phyloP scores from a whole-genome alignment of 2,329 filamentous ascomycete genomes.

The Diaporthe ampelina region DNA sequence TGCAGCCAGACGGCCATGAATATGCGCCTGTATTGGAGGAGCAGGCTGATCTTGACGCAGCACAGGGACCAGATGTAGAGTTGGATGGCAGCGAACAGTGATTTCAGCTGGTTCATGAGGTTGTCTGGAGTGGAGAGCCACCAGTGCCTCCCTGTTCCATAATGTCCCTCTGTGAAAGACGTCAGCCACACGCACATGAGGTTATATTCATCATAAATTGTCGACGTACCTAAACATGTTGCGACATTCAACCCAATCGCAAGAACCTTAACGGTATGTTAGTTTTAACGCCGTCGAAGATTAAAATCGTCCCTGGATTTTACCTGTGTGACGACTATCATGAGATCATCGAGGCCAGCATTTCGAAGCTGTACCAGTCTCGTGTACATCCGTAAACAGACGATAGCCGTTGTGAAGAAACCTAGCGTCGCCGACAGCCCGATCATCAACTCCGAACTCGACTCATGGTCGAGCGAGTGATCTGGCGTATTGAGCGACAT shows the following conservation, averaged over 20 bases:
- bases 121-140: constrained; percentile 34
- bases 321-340: constrained; percentile 38
- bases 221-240: constrained; percentile 32
- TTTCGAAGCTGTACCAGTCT: constrained; percentile 32
- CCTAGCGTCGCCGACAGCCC: constrained; percentile 24
- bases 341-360: constrained; percentile 32
- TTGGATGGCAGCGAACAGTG: constrained; percentile 36
- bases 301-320: too few relatives aligned
- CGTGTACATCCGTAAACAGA: constrained; percentile 36
- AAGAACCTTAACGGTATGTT: constrained; percentile 12
- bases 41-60: constrained; percentile 51
- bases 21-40: constrained; percentile 52
- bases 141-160: constrained; percentile 28
- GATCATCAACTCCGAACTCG: constrained; percentile 32
- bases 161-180: constrained; percentile 22
- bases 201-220: too few relatives aligned
- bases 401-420: constrained; percentile 7
- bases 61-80: constrained; percentile 51
- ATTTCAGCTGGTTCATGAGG: constrained; percentile 9
- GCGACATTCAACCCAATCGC: constrained; percentile 30
- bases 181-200: background rate
- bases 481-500: constrained; percentile 31
- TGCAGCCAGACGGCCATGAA: constrained; percentile 48
- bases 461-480: constrained; percentile 35
- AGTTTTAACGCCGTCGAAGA: background rate